Percentiles rank a stretch among this genome's conserved stretches.
Evolutionary conservation across 2,329 filamentous ascomycete species (phyloP).

Genomic region (Venturiaceae sp.): DNA sequence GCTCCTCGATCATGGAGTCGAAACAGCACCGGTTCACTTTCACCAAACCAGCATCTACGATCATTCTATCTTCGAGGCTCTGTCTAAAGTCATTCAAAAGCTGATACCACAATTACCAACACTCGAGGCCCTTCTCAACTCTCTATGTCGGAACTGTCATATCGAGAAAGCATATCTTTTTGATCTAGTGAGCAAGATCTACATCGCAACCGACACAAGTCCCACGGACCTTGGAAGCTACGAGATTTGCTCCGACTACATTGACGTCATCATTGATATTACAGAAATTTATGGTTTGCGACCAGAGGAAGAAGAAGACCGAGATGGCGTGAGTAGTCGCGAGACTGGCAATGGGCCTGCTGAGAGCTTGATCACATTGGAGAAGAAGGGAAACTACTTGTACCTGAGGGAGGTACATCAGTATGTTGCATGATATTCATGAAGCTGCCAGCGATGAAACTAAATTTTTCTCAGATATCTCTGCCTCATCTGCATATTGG

Average conservation of each 20-base stretch:
- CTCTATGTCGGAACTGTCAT: constrained; percentile 82
- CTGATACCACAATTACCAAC: constrained; percentile 88
- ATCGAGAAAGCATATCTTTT: constrained; percentile 99
- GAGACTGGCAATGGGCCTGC: constrained; percentile 41
- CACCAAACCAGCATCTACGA: constrained; percentile 98
- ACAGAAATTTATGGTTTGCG: constrained; percentile 88
- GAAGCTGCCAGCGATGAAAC: background rate
- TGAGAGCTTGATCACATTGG: constrained; percentile 53
- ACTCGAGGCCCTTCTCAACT: constrained; percentile 87
- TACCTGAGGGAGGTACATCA: constrained; percentile 59
- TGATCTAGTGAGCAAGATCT: constrained; percentile 95
- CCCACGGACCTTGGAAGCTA: constrained; percentile 93
- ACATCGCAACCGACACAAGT: constrained; percentile 90
- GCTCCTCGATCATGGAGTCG: constrained; percentile 83
- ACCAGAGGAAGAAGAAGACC: constrained; percentile 17
- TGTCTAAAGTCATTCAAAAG: constrained; percentile 97
- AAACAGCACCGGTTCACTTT: constrained; percentile 88
- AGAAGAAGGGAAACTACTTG: constrained; percentile 49
- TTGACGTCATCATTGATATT: constrained; percentile 95
- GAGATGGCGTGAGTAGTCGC: constrained; percentile 12
- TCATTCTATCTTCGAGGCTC: constrained; percentile 95
- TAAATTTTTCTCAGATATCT: constrained; percentile 46
- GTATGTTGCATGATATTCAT: constrained; percentile 28
- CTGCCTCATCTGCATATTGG: constrained; percentile 78
- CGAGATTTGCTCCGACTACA: constrained; percentile 97